Conservation (phyloP, 257 asterid species). For the Solanum tarapatanum region DNA sequence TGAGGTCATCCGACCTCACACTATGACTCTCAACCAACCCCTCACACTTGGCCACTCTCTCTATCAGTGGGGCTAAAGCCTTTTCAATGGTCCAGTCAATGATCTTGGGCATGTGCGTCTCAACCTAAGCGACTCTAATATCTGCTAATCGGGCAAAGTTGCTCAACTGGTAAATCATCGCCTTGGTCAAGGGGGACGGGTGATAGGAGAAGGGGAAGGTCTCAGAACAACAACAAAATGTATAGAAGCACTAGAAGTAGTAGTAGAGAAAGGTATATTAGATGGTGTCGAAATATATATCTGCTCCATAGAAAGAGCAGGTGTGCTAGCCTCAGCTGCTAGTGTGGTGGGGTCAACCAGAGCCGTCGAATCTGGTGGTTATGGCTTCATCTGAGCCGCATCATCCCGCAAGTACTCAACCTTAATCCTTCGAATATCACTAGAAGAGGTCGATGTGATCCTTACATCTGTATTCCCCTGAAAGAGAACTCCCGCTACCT, state of each 20-base stretch:
- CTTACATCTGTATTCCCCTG: not conserved
- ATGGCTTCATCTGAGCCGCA: not conserved
- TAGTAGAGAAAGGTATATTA: not conserved
- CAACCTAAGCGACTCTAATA: not conserved
- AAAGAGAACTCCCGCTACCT: not conserved
- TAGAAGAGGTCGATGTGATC: not conserved
- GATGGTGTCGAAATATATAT: not conserved
- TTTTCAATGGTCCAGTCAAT: no score
- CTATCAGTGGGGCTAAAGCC: no score
- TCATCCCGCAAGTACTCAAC: not conserved
- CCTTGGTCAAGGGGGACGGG: not conserved
- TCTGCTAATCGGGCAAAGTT: not conserved
- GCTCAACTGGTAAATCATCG: not conserved
- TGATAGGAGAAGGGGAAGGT: not conserved
- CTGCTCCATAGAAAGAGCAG: not conserved
- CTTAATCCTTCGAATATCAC: no score
- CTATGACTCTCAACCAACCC: no score
- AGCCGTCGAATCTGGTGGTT: not conserved
- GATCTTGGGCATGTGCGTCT: no score
- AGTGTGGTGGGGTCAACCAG: not conserved
- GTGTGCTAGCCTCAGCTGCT: not conserved
- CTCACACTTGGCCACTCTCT: no score
- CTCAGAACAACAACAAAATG: not conserved
- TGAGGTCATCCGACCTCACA: no score
- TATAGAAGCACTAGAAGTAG: not conserved